These are phyloP conservation scores for Podospora conica DNA, from an alignment of 495 filamentous ascomycete species.

Conservation along the genomic window DNA sequence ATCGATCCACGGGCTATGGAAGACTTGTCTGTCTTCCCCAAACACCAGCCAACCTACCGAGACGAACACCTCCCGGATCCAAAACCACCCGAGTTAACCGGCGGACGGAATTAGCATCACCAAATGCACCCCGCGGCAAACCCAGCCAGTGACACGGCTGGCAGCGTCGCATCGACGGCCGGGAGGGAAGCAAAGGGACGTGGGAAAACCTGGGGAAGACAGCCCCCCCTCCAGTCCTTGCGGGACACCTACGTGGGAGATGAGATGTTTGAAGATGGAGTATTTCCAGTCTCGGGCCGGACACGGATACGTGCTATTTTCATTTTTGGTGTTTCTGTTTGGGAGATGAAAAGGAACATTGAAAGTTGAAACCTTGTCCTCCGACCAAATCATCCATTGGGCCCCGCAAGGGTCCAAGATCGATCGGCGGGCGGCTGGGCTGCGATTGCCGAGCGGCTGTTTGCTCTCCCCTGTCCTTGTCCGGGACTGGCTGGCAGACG, in stretches of 20 bases:
- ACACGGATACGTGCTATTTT: not conserved
- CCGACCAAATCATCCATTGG: too few relatives aligned
- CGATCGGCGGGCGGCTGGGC: not conserved
- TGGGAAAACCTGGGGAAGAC: not conserved
- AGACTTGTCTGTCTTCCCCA: not conserved
- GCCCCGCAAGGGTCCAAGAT: not conserved
- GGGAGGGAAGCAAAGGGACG: not conserved
- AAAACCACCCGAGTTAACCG: not conserved
- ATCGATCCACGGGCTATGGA: not conserved
- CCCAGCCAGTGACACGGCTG: not conserved
- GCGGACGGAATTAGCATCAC: not conserved
- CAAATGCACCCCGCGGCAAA: not conserved
- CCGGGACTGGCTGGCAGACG: not conserved
- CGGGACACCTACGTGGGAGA: not conserved
- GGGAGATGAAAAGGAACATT: not conserved
- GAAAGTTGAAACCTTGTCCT: too few relatives aligned
- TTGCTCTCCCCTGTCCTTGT: not conserved
- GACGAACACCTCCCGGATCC: not conserved
- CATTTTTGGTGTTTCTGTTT: not conserved
- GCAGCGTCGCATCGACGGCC: not conserved
- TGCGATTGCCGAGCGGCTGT: not conserved
- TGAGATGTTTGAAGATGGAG: not conserved
- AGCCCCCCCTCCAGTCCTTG: too few relatives aligned
- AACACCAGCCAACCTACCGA: not conserved
- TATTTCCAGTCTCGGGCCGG: not conserved